phyloP scores from a whole-genome alignment of 208 protist genomes.

The Acanthamoeba culbertsoni region DNA sequence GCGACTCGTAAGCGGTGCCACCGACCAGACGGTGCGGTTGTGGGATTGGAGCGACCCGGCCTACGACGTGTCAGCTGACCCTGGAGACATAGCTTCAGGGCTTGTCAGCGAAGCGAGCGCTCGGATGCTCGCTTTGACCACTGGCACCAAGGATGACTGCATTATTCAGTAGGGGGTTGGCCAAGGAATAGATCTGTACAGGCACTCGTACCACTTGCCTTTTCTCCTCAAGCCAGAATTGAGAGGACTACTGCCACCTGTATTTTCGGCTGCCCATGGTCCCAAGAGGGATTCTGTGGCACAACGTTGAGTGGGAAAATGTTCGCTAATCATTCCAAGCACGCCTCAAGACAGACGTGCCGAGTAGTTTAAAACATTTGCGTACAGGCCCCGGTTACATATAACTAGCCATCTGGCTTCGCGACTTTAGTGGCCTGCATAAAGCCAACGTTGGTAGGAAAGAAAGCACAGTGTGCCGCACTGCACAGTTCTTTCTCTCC shows the following conservation, averaged over 20 bases:
- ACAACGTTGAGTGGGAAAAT: background rate
- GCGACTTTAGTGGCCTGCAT: too few species aligned
- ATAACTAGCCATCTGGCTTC: too few species aligned
- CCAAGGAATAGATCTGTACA: too few species aligned
- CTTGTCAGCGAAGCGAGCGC: too few species aligned
- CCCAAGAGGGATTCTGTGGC: background rate
- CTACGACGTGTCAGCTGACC: background rate
- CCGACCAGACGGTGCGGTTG: background rate
- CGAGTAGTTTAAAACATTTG: too few species aligned
- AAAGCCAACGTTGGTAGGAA: too few species aligned
- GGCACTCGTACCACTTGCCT: too few species aligned
- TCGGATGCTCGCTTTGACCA: background rate
- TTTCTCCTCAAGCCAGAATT: background rate
- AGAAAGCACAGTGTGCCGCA: too few species aligned
- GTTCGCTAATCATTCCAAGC: background rate
- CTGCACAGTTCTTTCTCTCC: too few species aligned
- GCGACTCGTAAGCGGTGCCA: background rate
- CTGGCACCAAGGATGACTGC: background rate
- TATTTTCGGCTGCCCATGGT: background rate
- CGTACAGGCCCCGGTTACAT: too few species aligned
- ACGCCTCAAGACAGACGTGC: background rate
- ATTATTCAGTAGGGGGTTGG: background rate
- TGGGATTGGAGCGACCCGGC: slow-evolving; percentile 11
- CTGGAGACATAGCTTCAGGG: background rate
- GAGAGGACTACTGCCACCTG: background rate